Percentiles rank a stretch among this genome's conserved stretches.
Evolutionary conservation across 192 early-diverging fungal genomes (phyloP).

Genomic region (Gamsiella multidivaricata): DNA sequence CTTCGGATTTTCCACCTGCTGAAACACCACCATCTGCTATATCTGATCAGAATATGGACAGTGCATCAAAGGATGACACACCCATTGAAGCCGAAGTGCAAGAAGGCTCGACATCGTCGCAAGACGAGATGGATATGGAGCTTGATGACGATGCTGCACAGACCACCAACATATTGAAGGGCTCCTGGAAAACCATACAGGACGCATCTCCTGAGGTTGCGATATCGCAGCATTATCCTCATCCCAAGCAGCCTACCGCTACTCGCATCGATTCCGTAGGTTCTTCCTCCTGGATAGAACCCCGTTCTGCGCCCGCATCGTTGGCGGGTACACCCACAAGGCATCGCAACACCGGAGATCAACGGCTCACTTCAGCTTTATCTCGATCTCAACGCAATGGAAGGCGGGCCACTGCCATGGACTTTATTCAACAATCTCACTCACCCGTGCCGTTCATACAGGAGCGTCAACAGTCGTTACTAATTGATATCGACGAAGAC

Average conservation of each 20-base stretch:
- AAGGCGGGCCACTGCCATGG: conserved; percentile 35
- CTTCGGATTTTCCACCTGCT: background rate
- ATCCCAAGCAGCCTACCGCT: background rate
- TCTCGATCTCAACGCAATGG: background rate
- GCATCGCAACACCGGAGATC: background rate
- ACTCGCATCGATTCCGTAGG: background rate
- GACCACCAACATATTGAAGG: conserved; percentile 29
- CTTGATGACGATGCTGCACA: conserved; percentile 15
- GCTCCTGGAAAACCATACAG: conserved; percentile 37
- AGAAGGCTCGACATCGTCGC: background rate
- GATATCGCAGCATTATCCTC: background rate
- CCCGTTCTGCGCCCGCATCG: conserved; percentile 18
- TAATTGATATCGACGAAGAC: conserved; percentile 46
- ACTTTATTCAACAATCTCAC: conserved; percentile 13
- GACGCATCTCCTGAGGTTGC: background rate
- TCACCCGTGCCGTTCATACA: conserved; percentile 22
- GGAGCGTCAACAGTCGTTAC: conserved; percentile 14
- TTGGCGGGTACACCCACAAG: background rate
- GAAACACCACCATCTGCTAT: no score
- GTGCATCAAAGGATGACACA: background rate
- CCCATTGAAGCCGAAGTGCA: background rate
- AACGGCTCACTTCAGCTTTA: background rate
- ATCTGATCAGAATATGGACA: no score
- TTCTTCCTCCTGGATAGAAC: background rate
- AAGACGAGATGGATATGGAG: conserved; percentile 35